Conservation (phyloP, 75 land plant genomes). For the Gnetum montanum region DNA sequence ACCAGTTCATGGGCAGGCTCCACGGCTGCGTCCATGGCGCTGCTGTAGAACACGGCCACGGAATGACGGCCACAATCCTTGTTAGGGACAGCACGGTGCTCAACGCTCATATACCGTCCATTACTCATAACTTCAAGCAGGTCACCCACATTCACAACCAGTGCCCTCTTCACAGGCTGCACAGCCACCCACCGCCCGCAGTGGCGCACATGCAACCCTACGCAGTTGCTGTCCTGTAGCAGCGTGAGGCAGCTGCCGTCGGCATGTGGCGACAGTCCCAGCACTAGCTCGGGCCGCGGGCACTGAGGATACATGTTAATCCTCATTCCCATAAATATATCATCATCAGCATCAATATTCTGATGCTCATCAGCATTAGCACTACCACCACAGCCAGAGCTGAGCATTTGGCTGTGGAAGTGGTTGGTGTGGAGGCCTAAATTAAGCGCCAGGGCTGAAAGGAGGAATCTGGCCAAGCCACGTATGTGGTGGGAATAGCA, state of each 20-base stretch:
- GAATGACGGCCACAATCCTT: slow-evolving; percentile 9
- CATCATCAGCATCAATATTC: too few species aligned
- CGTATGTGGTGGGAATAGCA: too few species aligned
- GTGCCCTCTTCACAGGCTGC: slow-evolving; percentile 19
- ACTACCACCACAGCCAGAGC: too few species aligned
- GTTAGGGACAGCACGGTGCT: slow-evolving; percentile 38
- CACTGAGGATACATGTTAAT: slow-evolving; percentile 31
- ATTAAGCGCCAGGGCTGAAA: too few species aligned
- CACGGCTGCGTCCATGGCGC: slow-evolving; percentile 9
- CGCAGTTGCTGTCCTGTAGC: slow-evolving; percentile 20
- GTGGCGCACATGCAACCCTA: slow-evolving; percentile 26
- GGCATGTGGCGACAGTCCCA: slow-evolving; percentile 22
- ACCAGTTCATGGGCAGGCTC: slow-evolving; percentile 25
- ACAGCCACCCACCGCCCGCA: slow-evolving; percentile 28
- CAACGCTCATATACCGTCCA: slow-evolving; percentile 30
- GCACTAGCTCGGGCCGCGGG: slow-evolving; percentile 17
- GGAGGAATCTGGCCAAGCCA: too few species aligned
- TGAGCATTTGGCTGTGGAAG: too few species aligned
- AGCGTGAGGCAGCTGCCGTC: slow-evolving; percentile 25
- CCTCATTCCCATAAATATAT: too few species aligned
- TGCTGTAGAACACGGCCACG: slow-evolving; percentile 27
- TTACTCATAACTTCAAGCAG: slow-evolving; percentile 27
- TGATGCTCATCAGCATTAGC: too few species aligned
- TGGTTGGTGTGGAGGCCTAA: too few species aligned
- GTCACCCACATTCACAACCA: slow-evolving; percentile 36